Evolutionary conservation across 495 filamentous ascomycete species (phyloP), one percentile per base, ranked within the genome.

Genomic region (Xylaria venustula): DNA sequence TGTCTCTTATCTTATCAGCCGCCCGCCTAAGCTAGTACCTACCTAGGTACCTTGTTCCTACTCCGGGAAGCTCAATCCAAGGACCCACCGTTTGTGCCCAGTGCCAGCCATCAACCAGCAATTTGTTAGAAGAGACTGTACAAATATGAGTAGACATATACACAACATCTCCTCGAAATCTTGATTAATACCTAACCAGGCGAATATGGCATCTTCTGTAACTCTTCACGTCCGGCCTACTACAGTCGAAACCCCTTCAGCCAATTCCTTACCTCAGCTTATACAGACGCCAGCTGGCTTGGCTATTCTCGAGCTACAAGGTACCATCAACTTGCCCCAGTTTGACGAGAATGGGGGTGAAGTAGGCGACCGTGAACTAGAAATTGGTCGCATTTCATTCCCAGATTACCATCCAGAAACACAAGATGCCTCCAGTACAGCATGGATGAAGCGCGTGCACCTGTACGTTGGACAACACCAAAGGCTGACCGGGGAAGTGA

Each of bases 401-500:
- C 92, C 91, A 5, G 83, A 90, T 56, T 90, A 90, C 64, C 53
- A 80, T 58, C 71, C 78, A 5, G 77, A 84, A 25, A 64, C 77
- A 4, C 68, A 77, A 44, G 77, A 76, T 23, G 61, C 69, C 1
- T 69, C 73, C 26, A 77, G 77, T 49, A 85, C 80, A 7, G 79
- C 81, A 20, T 96, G 92, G 93, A 94, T 93, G 90, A 94, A 92
- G 73, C 77, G 82, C 37, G 91, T 90, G 25, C 90, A 94, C 72
- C 72, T 98, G 34, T 96, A 92, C 69, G 84, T 97, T 5, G 94
- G 94, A 11, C 82, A 87, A 72, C 89, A 97, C 68, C 94, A 98
- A 76, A 83, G 93, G 48, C 82, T 98, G 71, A 89, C 86, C 1
- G 94, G 94, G 9, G 92, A 98, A 71, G 87, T 95, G 8, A 95